A percentile compares a stretch with the other conserved stretches of the same genome.
Conservation (phyloP, 2,329 filamentous ascomycete species). For the Fusarium sp. region DNA sequence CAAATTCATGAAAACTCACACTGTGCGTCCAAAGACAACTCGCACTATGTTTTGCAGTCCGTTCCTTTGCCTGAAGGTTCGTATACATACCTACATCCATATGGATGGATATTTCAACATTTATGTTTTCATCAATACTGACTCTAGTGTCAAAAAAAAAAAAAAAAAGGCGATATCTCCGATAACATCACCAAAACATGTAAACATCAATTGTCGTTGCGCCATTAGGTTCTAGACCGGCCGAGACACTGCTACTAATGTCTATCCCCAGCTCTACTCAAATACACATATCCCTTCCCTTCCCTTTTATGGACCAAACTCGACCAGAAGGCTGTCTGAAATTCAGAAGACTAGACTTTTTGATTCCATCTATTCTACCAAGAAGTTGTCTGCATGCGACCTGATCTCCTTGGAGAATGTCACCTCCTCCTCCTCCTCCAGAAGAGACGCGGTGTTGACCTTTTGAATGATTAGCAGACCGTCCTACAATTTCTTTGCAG, state of each 20-base stretch:
- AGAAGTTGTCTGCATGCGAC: slow-evolving; percentile 78
- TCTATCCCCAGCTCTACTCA: slow-evolving; percentile 34
- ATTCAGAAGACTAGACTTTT: slow-evolving; percentile 36
- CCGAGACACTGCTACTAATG: slow-evolving; percentile 42
- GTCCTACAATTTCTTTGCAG: background rate
- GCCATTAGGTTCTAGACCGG: slow-evolving; percentile 47
- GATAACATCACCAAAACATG: slow-evolving; percentile 24
- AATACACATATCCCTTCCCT: slow-evolving; percentile 38
- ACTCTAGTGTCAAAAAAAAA: background rate
- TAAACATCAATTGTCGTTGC: slow-evolving; percentile 45
- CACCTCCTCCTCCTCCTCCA: slow-evolving; percentile 82
- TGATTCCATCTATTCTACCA: slow-evolving; percentile 71
- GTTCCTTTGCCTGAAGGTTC: background rate
- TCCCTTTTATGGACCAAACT: slow-evolving; percentile 40
- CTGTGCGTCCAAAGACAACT: slow-evolving; percentile 1
- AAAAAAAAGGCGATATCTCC: background rate
- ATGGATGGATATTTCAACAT: background rate
- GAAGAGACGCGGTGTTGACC: slow-evolving; percentile 75
- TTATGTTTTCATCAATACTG: background rate
- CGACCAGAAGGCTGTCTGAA: slow-evolving; percentile 31
- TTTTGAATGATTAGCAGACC: slow-evolving; percentile 27
- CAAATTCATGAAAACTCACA: background rate
- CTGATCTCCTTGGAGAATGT: slow-evolving; percentile 86
- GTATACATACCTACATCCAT: too few species aligned
- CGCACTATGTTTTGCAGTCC: slow-evolving; percentile 3